A percentile compares a stretch with the other conserved stretches of the same genome.
phyloP scores from a whole-genome alignment of 371 early-diverging fungal species.

The Entomophthora muscae region DNA sequence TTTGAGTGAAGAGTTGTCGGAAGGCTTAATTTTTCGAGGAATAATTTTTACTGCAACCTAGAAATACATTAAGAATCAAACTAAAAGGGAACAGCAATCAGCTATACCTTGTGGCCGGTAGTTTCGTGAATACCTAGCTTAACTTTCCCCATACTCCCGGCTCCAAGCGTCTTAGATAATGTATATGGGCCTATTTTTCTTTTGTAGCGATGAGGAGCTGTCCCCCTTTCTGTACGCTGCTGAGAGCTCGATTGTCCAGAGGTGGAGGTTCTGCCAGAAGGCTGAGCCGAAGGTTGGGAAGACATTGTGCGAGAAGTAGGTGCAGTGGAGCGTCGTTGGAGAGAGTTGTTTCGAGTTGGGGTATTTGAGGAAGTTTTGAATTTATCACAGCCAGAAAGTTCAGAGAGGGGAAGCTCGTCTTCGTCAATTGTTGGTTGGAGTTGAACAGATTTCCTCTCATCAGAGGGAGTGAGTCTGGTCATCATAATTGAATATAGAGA shows the following conservation, averaged over 20 bases:
- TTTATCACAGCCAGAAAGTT: neutral
- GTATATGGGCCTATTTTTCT: constrained; percentile 52
- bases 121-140: constrained; percentile 76
- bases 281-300: neutral
- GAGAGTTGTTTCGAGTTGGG: neutral
- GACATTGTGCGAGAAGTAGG: neutral
- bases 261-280: neutral
- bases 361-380: neutral
- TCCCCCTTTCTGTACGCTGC: neutral
- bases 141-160: constrained; percentile 94
- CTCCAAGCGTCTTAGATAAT: constrained; percentile 77
- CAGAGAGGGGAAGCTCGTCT: constrained; percentile 1
- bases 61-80: neutral
- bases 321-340: constrained; percentile 4
- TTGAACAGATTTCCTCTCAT: neutral
- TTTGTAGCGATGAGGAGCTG: constrained; percentile 4
- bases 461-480: neutral
- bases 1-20: neutral
- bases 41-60: constrained; percentile 9
- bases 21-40: neutral
- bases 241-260: neutral
- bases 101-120: constrained; percentile 65
- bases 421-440: neutral
- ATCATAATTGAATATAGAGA: no score
- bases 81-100: neutral